These are phyloP conservation scores for Pichia sp. DNA, from an alignment of 1,139 yeast genomes.

Conservation along the genomic window DNA sequence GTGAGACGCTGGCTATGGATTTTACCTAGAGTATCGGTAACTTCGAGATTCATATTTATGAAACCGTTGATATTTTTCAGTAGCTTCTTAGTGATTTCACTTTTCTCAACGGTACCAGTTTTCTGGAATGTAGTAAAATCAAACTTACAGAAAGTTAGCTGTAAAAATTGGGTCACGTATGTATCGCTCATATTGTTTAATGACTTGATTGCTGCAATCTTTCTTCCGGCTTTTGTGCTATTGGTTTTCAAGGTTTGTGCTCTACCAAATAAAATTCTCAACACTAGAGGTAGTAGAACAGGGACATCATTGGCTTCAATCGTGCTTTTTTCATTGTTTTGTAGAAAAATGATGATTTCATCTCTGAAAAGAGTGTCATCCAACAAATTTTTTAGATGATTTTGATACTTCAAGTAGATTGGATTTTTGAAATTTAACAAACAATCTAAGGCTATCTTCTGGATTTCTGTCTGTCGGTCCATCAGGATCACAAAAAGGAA, in stretches of 20 bases:
- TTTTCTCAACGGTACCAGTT: constrained; percentile 25
- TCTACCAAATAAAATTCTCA: constrained; percentile 82
- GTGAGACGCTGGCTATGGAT: constrained; percentile 49
- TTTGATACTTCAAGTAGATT: constrained; percentile 62
- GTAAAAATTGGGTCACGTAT: constrained; percentile 56
- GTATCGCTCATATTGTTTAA: constrained; percentile 58
- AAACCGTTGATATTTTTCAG: constrained; percentile 67
- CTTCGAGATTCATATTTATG: constrained; percentile 61
- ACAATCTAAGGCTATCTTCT: constrained; percentile 68
- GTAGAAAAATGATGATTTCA: constrained; percentile 65
- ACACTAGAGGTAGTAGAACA: constrained; percentile 62
- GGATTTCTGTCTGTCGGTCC: constrained; percentile 59
- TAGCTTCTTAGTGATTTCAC: constrained; percentile 27
- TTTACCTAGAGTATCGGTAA: constrained; percentile 61
- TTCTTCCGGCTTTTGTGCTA: constrained; percentile 69
- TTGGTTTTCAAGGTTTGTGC: constrained; percentile 59
- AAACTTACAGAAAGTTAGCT: constrained; percentile 58
- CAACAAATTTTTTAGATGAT: constrained; percentile 66
- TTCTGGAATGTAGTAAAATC: constrained; percentile 37
- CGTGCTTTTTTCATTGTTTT: constrained; percentile 44
- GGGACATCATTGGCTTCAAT: constrained; percentile 61
- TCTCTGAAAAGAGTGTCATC: constrained; percentile 86
- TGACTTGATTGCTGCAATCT: constrained; percentile 70
- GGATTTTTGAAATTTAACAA: constrained; percentile 64
- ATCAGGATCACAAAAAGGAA: constrained; percentile 57